These are phyloP conservation scores for Coniochaeta prunicola DNA, from an alignment of 2,329 filamentous ascomycete species.

Conservation along the genomic window DNA sequence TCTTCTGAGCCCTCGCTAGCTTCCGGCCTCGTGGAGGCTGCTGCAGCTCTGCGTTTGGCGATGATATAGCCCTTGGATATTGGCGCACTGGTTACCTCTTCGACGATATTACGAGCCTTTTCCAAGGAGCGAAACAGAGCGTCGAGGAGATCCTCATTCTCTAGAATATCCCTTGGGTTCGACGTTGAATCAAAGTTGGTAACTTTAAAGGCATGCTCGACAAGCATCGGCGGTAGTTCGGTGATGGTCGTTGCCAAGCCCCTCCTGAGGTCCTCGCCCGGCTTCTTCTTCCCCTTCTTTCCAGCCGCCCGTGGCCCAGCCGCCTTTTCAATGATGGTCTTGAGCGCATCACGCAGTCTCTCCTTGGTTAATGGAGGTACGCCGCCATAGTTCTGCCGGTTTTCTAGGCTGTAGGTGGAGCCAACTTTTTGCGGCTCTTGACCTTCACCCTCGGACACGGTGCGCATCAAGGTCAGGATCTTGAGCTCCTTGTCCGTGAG, in stretches of 20 bases:
- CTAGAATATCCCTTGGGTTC: slow-evolving; percentile 63
- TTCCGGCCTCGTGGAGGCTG: slow-evolving; percentile 9
- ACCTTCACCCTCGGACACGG: slow-evolving; percentile 73
- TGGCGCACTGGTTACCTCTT: slow-evolving; percentile 59
- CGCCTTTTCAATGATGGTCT: slow-evolving; percentile 55
- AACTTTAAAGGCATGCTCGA: slow-evolving; percentile 75
- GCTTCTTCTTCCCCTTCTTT: slow-evolving; percentile 68
- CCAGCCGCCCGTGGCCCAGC: slow-evolving; percentile 36
- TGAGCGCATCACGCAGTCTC: slow-evolving; percentile 61
- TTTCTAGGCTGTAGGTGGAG: slow-evolving; percentile 68
- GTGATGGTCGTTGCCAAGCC: slow-evolving; percentile 77
- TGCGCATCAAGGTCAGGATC: slow-evolving; percentile 72
- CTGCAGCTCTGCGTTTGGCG: slow-evolving; percentile 49
- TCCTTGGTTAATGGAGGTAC: slow-evolving; percentile 69
- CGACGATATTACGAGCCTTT: slow-evolving; percentile 62
- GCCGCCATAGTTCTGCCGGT: slow-evolving; percentile 76
- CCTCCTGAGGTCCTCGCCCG: slow-evolving; percentile 68
- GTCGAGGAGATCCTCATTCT: slow-evolving; percentile 56
- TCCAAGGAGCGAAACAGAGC: slow-evolving; percentile 61
- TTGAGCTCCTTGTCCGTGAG: slow-evolving; percentile 79
- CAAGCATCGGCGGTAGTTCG: slow-evolving; percentile 78
- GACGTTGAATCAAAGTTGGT: slow-evolving; percentile 61
- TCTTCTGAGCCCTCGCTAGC: slow-evolving; percentile 20
- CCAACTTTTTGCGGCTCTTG: slow-evolving; percentile 77
- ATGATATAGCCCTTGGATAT: slow-evolving; percentile 80